These are phyloP conservation scores for Schizonepeta tenuifolia DNA, from an alignment of 257 asterid genomes.

Conservation along the genomic window DNA sequence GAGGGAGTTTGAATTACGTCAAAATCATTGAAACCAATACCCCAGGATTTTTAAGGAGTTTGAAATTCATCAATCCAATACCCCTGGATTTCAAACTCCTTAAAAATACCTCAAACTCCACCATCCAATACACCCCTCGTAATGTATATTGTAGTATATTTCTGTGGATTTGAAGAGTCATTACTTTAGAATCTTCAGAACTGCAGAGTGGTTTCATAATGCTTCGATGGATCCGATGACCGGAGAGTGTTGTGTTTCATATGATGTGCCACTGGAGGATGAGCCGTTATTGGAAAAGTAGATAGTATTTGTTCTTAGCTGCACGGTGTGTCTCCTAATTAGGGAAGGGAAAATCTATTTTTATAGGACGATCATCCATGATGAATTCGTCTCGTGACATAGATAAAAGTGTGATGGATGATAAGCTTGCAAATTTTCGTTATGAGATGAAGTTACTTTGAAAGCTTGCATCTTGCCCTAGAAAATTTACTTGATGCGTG, in stretches of 20 bases:
- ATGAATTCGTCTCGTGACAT: constrained; percentile 61
- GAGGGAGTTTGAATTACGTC: no score
- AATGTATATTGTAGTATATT: constrained; percentile 33
- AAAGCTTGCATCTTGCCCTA: constrained; percentile 90
- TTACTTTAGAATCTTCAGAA: constrained; percentile 89
- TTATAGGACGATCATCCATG: constrained; percentile 73
- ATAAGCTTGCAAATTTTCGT: constrained; percentile 74
- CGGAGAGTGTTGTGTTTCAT: constrained; percentile 87
- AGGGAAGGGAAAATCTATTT: constrained; percentile 93
- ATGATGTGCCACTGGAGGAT: constrained; percentile 83
- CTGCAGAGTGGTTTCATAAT: constrained; percentile 86
- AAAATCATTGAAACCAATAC: no score
- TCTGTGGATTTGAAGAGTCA: constrained; percentile 47
- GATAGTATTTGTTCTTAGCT: constrained; percentile 91
- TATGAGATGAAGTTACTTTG: constrained; percentile 98
- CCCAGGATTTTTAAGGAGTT: no score
- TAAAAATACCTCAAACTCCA: no score
- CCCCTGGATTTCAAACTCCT: no score
- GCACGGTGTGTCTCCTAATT: constrained; percentile 94
- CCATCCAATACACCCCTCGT: no score
- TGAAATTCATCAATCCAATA: no score
- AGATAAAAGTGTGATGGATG: constrained; percentile 59
- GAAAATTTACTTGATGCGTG: constrained; percentile 78
- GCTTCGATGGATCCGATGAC: constrained; percentile 89
- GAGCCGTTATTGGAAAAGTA: constrained; percentile 79